Conservation (phyloP, 1,284 basidiomycete genomes). For the Moniliella sp. region DNA sequence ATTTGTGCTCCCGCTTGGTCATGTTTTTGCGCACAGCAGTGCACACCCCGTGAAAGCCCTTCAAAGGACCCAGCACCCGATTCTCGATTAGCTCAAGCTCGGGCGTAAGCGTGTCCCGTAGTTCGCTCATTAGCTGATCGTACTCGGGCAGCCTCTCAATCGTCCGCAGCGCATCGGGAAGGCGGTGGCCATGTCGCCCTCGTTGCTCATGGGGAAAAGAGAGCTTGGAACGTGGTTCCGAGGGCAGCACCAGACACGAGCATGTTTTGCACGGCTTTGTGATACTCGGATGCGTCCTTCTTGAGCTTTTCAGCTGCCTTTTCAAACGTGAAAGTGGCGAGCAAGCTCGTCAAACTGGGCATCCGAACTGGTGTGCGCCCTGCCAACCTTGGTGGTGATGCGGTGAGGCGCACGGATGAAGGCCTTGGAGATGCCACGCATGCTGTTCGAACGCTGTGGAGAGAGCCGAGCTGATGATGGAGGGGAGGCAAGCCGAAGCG, state of each 20-base stretch:
- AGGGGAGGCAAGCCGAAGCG: too few relatives aligned
- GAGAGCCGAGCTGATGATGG: too few relatives aligned
- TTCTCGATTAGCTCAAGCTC: conserved; percentile 87
- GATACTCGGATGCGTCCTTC: conserved; percentile 73
- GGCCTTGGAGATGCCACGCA: too few relatives aligned
- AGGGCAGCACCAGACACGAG: conserved; percentile 59
- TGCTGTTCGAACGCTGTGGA: too few relatives aligned
- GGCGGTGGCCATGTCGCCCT: conserved; percentile 56
- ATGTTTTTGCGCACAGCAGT: conserved; percentile 81
- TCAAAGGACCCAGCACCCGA: conserved; percentile 63
- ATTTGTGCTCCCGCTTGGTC: conserved; percentile 89
- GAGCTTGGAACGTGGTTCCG: conserved; percentile 50
- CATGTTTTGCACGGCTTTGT: conserved; percentile 44
- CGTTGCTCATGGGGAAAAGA: conserved; percentile 36
- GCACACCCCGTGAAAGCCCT: conserved; percentile 65
- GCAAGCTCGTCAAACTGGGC: conserved; percentile 26
- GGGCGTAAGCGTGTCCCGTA: conserved; percentile 54
- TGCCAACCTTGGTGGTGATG: conserved; percentile 24
- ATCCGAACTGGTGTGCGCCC: conserved; percentile 23
- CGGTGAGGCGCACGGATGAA: conserved; percentile 25
- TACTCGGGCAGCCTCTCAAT: conserved; percentile 55
- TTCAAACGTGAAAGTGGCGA: conserved; percentile 52
- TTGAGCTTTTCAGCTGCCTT: conserved; percentile 63
- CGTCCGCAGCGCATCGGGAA: conserved; percentile 58
- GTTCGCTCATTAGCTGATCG: conserved; percentile 56